Evolutionary conservation across 1,139 yeast genomes (phyloP), one percentile per base, ranked within the genome.

Genomic region (Diutina rugosa): DNA sequence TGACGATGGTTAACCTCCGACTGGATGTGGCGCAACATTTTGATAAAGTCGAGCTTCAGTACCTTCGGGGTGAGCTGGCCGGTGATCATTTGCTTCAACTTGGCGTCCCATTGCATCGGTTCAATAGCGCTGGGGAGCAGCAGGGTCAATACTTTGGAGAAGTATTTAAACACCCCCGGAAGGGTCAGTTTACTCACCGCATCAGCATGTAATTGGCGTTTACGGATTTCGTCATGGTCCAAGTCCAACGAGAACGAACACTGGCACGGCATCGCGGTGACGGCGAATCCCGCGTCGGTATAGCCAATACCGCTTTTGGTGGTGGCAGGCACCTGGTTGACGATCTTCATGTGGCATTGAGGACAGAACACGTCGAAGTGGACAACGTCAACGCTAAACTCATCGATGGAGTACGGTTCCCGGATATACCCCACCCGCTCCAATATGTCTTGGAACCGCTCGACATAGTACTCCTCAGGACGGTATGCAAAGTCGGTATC

Each of bases 161-260:
- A 61, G 55, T 58, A 58, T 28, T 56, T 55, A 55, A 56, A 61
- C 12, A 61, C 52, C 4, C 62, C 62, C 18, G 65, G 66, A 26
- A 66, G 54, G 0, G 53, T 51, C 3, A 44, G 14, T 8, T 54
- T 54, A 46, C 57, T 56, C 56, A 47, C 32, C n/a, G 58, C 54
- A 55, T 69, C 72, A 12, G 65, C 61, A 58, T 61, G 61, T 16
- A 70, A 57, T 52, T 64, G 68, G 16, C 71, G 58, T 35, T 61
- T 64, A 18, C 67, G 56, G 30, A 68, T 57, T 10, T 60, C 61
- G 6, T 64, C 63, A 52, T 68, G 70, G 51, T 59, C 60, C 14
- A 62, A 51, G 5, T 28, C 45, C 1, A 14, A 30, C 1, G 48
- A 48, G 30, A 56, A 49, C 7, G 54, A 56, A 54, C 61, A 60